Base-by-base conservation (phyloP, 2,329 filamentous ascomycete species). In the Scleromitrula shiraiana region DNA sequence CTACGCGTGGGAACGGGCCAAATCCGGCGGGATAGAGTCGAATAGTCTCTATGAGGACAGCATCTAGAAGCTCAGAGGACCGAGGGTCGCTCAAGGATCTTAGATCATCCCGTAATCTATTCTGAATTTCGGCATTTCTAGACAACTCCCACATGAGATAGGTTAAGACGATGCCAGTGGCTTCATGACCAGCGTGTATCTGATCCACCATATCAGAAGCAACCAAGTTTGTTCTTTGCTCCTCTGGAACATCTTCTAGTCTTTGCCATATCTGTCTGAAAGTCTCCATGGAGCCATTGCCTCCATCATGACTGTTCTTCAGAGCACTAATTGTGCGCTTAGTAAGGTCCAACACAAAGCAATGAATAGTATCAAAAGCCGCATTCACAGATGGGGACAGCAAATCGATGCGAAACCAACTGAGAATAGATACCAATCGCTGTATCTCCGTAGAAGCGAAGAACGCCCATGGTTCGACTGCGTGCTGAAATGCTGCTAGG, bases 171-270 rank as follows among this genome's bases (percentile, higher is more conserved):
- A 87, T 79, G 2, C 80, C 82, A 3, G 79, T 82, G 0, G 85
- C 89, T 60, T 91, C 85, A 54, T 88, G 83, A 1, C 85, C 85
- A 0, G 86, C 86, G 1, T 84, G 75, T 2, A 87, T 70, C 54
- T 91, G 85, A 57, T 90, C 85, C 29, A 87, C 72, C 47, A 87
- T 68, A 59, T 90, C 86, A 23, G 78, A 84, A 2, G 83, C 82
- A 20, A 87, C 15, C 2, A 29, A 22, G 2, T 44, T n/a, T 3
- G 45, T 35, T 8, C 38, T 40, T 23, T 50, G 22, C 9, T 49
- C 40, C 7, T 37, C 23, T 36, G 23, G 42, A 26, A 22, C 8
- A n/a, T 20, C 9, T 2, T 29, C n/a, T 17, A 29, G 17, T 22
- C 23, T 41, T 20, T 41, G 17, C 24, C 39, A 27, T 4, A 41